Conservation (phyloP, 208 protist species). For the Crithidia sp. region DNA sequence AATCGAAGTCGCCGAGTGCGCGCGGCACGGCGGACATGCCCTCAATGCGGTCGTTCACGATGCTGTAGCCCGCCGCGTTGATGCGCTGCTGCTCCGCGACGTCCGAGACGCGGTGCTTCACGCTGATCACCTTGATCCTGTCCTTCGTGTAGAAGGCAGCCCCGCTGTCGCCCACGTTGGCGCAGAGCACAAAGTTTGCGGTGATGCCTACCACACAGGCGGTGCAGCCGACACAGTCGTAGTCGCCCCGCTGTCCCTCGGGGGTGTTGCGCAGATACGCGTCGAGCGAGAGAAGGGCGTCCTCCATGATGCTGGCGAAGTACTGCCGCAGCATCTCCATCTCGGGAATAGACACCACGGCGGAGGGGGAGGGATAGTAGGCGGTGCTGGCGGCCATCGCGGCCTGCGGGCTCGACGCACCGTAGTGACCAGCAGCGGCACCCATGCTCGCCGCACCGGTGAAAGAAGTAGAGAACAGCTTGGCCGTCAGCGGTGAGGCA, state of each 20-base stretch:
- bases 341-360: constrained; percentile 40
- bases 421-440: not conserved
- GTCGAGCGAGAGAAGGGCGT: constrained; percentile 73
- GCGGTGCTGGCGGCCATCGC: constrained; percentile 2
- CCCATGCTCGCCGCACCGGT: not conserved
- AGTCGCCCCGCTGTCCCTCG: constrained; percentile 69
- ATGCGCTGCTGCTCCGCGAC: constrained; percentile 57
- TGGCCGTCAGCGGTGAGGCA: not conserved
- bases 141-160: constrained; percentile 65
- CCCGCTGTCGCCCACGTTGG: constrained; percentile 82
- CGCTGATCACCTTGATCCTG: constrained; percentile 53
- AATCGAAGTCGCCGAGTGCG: constrained; percentile 86
- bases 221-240: constrained; percentile 77
- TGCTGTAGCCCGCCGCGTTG: constrained; percentile 61
- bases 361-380: constrained; percentile 17
- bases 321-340: constrained; percentile 76
- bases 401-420: constrained; percentile 3
- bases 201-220: constrained; percentile 83
- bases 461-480: not conserved
- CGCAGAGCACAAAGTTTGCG: constrained; percentile 76
- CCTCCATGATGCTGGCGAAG: constrained; percentile 77
- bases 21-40: constrained; percentile 80
- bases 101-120: constrained; percentile 67
- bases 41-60: constrained; percentile 69
- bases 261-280: constrained; percentile 43